A percentile compares a stretch with the other conserved stretches of the same genome.
Evolutionary conservation across 2,329 filamentous ascomycete species (phyloP).

Genomic region (Monosporascus sp.): DNA sequence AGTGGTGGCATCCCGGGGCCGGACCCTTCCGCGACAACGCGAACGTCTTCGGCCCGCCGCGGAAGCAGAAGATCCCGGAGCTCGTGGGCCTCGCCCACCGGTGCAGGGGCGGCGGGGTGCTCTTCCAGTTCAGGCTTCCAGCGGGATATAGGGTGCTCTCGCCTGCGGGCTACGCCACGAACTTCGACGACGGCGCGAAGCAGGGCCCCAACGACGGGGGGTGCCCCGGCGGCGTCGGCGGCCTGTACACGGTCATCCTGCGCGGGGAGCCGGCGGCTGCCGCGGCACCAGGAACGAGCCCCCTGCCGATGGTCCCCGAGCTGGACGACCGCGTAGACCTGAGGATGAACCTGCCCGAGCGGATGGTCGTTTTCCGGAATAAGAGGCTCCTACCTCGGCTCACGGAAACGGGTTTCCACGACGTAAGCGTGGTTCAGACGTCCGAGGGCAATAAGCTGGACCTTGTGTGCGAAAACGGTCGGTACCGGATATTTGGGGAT

Average conservation of each 20-base stretch:
- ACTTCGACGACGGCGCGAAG: background rate
- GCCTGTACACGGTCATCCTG: constrained; percentile 1
- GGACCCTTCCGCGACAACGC: background rate
- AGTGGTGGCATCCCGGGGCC: background rate
- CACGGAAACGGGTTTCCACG: background rate
- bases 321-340: background rate
- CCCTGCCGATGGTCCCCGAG: background rate
- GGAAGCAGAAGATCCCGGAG: background rate
- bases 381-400: background rate
- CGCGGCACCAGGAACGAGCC: background rate
- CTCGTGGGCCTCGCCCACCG: background rate
- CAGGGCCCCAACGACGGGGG: background rate
- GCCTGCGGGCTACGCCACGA: background rate
- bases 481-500: background rate
- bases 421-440: background rate
- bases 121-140: background rate
- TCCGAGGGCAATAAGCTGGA: background rate
- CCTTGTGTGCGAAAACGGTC: background rate
- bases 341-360: background rate
- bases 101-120: background rate
- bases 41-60: background rate
- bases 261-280: background rate
- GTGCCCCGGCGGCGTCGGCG: background rate
- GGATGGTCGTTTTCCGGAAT: background rate
- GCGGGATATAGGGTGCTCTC: background rate